These are phyloP conservation scores for Suhomyces wounanorum DNA, from an alignment of 1,139 yeast genomes.

Conservation along the genomic window DNA sequence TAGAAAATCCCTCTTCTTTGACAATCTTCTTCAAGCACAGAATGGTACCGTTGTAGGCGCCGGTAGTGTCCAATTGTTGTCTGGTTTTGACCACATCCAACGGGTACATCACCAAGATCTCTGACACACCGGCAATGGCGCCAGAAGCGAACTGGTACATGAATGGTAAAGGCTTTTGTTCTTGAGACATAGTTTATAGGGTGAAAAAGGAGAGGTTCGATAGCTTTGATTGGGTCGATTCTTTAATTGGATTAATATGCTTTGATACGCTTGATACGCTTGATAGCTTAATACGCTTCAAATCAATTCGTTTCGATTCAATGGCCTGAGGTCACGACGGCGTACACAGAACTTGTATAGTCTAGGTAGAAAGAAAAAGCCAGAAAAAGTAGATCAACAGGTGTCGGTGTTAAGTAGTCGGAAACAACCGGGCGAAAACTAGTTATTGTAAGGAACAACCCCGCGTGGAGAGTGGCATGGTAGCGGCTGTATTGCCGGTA, in stretches of 20 bases:
- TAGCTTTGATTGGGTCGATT: too few species aligned
- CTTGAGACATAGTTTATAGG: slow-evolving; percentile 35
- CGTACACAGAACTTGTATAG: background rate
- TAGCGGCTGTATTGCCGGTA: slow-evolving; percentile 3
- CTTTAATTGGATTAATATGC: too few species aligned
- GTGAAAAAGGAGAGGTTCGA: too few species aligned
- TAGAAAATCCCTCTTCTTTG: slow-evolving; percentile 77
- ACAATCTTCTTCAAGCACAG: slow-evolving; percentile 84
- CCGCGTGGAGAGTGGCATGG: slow-evolving; percentile 4
- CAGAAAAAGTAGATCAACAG: slow-evolving; percentile 1
- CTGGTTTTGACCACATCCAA: slow-evolving; percentile 97
- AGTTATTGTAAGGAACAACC: slow-evolving; percentile 1
- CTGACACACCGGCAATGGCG: slow-evolving; percentile 97
- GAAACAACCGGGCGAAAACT: slow-evolving; percentile 6
- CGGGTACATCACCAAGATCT: slow-evolving; percentile 96
- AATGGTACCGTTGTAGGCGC: slow-evolving; percentile 76
- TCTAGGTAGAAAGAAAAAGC: too few species aligned
- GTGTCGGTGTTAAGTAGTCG: slow-evolving; percentile 9
- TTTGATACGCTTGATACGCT: too few species aligned
- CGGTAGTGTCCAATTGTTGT: slow-evolving; percentile 79
- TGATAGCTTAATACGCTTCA: too few species aligned
- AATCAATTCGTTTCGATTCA: background rate
- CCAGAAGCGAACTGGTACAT: slow-evolving; percentile 90
- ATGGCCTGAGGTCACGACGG: background rate
- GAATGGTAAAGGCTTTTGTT: slow-evolving; percentile 64